Evolutionary conservation across 352 stramenopile genomes (phyloP), one percentile per base, ranked within the genome.

Genomic region (Globisporangium cylindrosporum): DNA sequence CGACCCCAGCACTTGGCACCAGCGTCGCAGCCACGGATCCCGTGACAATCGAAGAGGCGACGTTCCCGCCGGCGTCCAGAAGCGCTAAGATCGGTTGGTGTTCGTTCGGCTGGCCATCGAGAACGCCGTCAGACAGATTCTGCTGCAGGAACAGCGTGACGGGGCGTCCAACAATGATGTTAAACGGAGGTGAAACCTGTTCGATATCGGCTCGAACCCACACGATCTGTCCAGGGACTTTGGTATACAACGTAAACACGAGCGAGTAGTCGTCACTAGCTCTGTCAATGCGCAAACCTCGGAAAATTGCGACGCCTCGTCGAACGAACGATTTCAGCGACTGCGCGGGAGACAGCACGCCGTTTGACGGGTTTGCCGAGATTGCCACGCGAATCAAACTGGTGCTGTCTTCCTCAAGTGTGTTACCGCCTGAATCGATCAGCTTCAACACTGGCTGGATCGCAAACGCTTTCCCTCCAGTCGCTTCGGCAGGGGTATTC

Each of bases 381-480:
- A 94, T 93, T 18, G 67, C 67, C 12, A 91, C 85, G n/a, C 64
- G 67, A 61, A 96, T 68, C 18, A 74, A 72, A 61, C 86, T 94
- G n/a, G 76, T 75, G 56, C 78, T 88, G 57, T 96, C 84, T 2
- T 73, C 81, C n/a, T 82, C 67, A 1, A 93, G 70, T 12, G 69
- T 69, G 59, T 95, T 96, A 14, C 84, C 79, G 53, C 88, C 87
- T 0, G 82, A 84, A 73, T 95, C 87, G 7, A 92, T 78, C 27
- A 96, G 64, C 64, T 86, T 91, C 18, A 95, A 60, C n/a, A 92
- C 84, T 14, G 87, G 89, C 61, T 96, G 89, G 18, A 82, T 77
- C 10, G 72, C 69, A 46, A 96, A 94, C 6, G 89, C 84, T 67
- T 89, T 89, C 15, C 87, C 89, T 32, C 87, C 85, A n/a, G 62